Evolutionary conservation across 768 basidiomycete genomes (phyloP).

Genomic region (Butyriboletus loyo): DNA sequence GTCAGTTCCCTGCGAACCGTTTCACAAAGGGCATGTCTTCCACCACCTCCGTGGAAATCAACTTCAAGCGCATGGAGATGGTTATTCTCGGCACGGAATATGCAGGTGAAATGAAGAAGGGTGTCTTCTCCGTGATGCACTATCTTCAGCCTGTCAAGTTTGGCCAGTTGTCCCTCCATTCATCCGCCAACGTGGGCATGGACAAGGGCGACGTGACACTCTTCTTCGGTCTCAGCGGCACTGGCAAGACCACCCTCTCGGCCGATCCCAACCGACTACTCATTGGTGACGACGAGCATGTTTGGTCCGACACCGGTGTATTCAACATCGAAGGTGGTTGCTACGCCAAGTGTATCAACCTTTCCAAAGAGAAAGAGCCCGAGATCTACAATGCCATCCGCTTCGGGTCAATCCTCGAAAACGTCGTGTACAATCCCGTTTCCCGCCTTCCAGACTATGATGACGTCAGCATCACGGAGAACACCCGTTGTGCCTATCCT

Average conservation of each 20-base stretch:
- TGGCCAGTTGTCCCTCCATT: slow-evolving; percentile 95
- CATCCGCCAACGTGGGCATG: slow-evolving; percentile 93
- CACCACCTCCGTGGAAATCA: slow-evolving; percentile 97
- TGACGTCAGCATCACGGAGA: slow-evolving; percentile 95
- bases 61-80: slow-evolving; percentile 99
- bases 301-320: slow-evolving; percentile 98
- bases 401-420: slow-evolving; percentile 97
- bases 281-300: slow-evolving; percentile 99
- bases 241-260: slow-evolving; percentile 97
- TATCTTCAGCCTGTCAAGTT: slow-evolving; percentile 99
- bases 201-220: slow-evolving; percentile 90
- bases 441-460: slow-evolving; percentile 90
- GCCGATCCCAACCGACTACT: slow-evolving; percentile 92
- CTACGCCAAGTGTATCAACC: slow-evolving; percentile 97
- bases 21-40: slow-evolving; percentile 99
- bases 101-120: slow-evolving; percentile 99
- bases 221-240: slow-evolving; percentile 98
- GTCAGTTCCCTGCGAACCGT: slow-evolving; percentile 99
- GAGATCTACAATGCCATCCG: slow-evolving; percentile 95
- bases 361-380: slow-evolving; percentile 95
- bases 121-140: slow-evolving; percentile 99
- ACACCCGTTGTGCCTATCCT: slow-evolving; percentile 98
- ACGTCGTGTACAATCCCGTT: slow-evolving; percentile 91
- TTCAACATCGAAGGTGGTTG: slow-evolving; percentile 99
- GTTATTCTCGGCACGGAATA: slow-evolving; percentile 99